Percentiles rank a stretch among this genome's conserved stretches.
phyloP scores from a whole-genome alignment of 495 filamentous ascomycete genomes.

The Xylaria acuta region DNA sequence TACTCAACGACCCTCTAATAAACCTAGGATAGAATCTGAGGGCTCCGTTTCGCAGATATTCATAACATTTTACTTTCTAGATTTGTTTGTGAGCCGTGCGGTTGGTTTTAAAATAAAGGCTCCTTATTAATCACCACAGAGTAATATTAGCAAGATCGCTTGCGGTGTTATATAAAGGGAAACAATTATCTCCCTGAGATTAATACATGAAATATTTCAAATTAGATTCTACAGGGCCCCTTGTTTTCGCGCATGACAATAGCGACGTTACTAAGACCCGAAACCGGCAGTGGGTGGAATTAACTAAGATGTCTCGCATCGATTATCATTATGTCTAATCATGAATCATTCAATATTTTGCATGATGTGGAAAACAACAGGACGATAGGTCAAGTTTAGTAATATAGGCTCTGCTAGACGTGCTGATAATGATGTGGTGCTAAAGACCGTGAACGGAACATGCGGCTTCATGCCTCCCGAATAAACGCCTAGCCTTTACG shows the following conservation, averaged over 20 bases:
- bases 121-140: background rate
- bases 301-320: background rate
- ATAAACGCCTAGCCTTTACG: background rate
- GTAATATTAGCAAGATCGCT: background rate
- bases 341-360: background rate
- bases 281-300: background rate
- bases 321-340: slow-evolving; percentile 1
- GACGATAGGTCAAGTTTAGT: background rate
- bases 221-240: background rate
- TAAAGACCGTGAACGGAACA: background rate
- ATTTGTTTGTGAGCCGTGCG: background rate
- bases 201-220: background rate
- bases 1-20: background rate
- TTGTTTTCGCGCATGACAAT: background rate
- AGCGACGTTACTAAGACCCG: background rate
- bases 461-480: background rate
- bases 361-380: background rate
- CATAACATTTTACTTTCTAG: background rate
- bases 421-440: background rate
- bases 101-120: background rate
- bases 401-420: background rate
- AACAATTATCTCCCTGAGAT: background rate
- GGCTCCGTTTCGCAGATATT: background rate
- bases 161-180: background rate
- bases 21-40: background rate